Conservation (phyloP, 495 filamentous ascomycete genomes). For the Penicillium crystallinum region DNA sequence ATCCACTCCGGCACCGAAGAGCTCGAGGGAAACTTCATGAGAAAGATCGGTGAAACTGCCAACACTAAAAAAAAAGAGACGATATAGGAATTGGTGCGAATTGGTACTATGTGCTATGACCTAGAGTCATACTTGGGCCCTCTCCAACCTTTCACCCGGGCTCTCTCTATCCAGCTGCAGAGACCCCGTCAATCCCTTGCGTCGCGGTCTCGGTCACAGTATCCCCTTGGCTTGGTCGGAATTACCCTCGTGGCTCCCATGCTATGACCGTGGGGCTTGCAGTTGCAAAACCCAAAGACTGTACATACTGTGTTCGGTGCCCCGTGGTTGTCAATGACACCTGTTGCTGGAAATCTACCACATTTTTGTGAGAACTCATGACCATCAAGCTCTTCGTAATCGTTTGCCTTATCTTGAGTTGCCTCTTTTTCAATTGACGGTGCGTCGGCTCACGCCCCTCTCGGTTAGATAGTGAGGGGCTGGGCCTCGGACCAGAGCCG, state of each 20-base stretch:
- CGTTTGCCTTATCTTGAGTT: too few species aligned
- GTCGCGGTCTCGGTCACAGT: slow-evolving; percentile 4
- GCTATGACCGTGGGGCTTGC: slow-evolving; percentile 7
- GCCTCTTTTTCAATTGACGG: slow-evolving; percentile 5
- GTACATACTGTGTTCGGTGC: slow-evolving; percentile 3
- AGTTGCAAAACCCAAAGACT: not conserved
- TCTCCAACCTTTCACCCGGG: not conserved
- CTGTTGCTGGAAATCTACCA: not conserved
- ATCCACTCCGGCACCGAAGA: not conserved
- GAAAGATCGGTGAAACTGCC: not conserved
- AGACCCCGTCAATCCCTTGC: slow-evolving; percentile 14
- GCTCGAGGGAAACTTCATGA: not conserved
- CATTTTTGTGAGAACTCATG: not conserved
- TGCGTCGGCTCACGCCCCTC: slow-evolving; percentile 4
- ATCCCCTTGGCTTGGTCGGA: not conserved
- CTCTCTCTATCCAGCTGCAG: not conserved
- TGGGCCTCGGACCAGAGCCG: slow-evolving; percentile 55
- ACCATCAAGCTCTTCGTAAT: not conserved
- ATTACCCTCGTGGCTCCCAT: slow-evolving; percentile 17
- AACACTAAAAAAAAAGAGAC: not conserved
- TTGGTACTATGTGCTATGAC: slow-evolving; percentile 1
- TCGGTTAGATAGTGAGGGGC: slow-evolving; percentile 15
- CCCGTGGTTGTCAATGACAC: not conserved
- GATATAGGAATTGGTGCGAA: not conserved
- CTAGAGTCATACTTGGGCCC: slow-evolving; percentile 3